Base-by-base conservation (phyloP, 148 eudicot species). In the Suaeda aralocaspica region DNA sequence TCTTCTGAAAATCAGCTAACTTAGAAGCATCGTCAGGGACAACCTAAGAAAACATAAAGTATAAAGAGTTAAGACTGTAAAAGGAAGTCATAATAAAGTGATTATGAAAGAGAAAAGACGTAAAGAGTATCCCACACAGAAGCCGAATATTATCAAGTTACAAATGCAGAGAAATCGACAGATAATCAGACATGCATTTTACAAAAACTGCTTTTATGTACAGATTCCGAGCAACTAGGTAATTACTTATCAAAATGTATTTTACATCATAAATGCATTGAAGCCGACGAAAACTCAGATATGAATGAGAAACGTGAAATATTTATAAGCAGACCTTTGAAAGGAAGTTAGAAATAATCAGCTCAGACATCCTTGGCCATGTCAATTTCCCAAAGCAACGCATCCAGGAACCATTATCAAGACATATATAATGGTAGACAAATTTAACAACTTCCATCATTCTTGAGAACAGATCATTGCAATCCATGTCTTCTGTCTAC, bases 321-420 rank as follows among this genome's bases (percentile, higher is more conserved):
- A 59, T 41, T 64, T 22, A 44, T 60, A 69, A 51, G 59, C 81
- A 74, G 52, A 91, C 99, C 92, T 89, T 87, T 52, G 96, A 84
- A 59, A 94, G 89, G 83, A 89, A 86, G 72, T 86, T 91, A 12
- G 89, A 80, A 74, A 94, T 91, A 50, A 94, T 87, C 67, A 89
- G 77, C 76, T 91, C 92, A 60, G 96, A 91, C 96, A 94, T 87
- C 85, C 97, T 88, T 53, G 96, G 97, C 99, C 99, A 94, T 49
- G 95, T 89, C 82, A 94, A 77, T 82, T 83, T 91, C 73, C 99
- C 99, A 82, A 94, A 89, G 77, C 79, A 78, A 60, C 80, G 82
- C 97, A 87, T 89, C 99, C 97, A 91, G 15, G 74, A 64, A 66
- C 84, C 81, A 78, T 84, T 86, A 77, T 78, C 71, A 73, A 82